These are phyloP conservation scores for Cordyceps militaris DNA, from an alignment of 2,329 filamentous ascomycete species.

Conservation along the genomic window DNA sequence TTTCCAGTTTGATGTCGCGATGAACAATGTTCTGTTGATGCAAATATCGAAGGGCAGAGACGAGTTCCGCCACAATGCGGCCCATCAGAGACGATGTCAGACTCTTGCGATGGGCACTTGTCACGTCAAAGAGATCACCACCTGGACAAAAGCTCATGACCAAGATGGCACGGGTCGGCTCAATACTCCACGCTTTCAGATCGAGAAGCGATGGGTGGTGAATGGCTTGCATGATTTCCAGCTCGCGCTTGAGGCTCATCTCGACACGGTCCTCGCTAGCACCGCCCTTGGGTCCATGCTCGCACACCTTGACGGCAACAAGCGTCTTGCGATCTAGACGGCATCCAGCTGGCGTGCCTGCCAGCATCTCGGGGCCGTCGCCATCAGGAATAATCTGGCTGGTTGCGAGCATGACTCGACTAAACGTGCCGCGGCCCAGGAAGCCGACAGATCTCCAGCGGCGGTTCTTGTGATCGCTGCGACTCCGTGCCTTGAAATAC, in stretches of 20 bases:
- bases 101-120: slow-evolving; percentile 61
- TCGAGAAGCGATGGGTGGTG: slow-evolving; percentile 86
- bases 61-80: slow-evolving; percentile 83
- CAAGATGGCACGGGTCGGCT: slow-evolving; percentile 72
- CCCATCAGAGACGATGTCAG: slow-evolving; percentile 65
- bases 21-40: slow-evolving; percentile 85
- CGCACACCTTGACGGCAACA: slow-evolving; percentile 91
- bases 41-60: slow-evolving; percentile 78
- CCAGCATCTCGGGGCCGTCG: slow-evolving; percentile 31
- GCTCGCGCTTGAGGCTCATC: slow-evolving; percentile 85
- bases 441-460: slow-evolving; percentile 73
- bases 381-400: slow-evolving; percentile 56
- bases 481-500: slow-evolving; percentile 62
- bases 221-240: slow-evolving; percentile 86
- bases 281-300: slow-evolving; percentile 88
- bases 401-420: slow-evolving; percentile 85
- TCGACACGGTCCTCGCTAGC: slow-evolving; percentile 90
- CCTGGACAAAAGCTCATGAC: slow-evolving; percentile 89
- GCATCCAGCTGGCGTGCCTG: slow-evolving; percentile 27
- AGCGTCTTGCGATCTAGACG: slow-evolving; percentile 62
- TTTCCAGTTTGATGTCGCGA: slow-evolving; percentile 93
- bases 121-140: slow-evolving; percentile 90
- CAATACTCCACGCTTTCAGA: slow-evolving; percentile 84
- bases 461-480: slow-evolving; percentile 61
- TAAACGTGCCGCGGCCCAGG: slow-evolving; percentile 91